A percentile compares a stretch with the other conserved stretches of the same genome.
Evolutionary conservation across 2,329 filamentous ascomycete genomes (phyloP).

Genomic region (Xylaria sp.): DNA sequence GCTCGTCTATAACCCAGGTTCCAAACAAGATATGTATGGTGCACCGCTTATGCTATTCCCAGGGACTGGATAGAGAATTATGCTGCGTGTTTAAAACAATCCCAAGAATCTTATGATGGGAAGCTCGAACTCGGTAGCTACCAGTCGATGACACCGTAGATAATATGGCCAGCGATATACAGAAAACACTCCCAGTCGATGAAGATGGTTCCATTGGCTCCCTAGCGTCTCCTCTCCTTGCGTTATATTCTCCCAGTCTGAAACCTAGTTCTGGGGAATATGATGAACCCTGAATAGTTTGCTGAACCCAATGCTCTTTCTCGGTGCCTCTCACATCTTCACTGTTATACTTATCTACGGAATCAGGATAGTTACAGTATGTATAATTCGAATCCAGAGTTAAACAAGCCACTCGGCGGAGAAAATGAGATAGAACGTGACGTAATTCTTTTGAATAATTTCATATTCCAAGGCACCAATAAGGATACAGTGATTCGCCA

Average conservation of each 20-base stretch:
- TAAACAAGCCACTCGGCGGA: too few species aligned
- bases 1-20: background rate
- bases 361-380: background rate
- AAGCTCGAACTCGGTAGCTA: background rate
- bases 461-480: background rate
- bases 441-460: background rate
- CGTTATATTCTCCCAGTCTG: background rate
- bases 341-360: background rate
- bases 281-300: background rate
- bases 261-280: background rate
- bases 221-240: background rate
- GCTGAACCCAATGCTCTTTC: background rate
- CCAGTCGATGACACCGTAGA: background rate
- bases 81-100: background rate
- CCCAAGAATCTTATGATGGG: background rate
- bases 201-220: background rate
- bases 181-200: background rate
- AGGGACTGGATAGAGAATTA: background rate
- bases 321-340: background rate
- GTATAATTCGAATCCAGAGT: too few species aligned
- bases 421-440: background rate
- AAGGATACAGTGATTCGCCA: too few species aligned
- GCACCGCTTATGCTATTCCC: background rate
- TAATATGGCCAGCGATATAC: background rate
- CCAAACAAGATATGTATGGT: background rate